Evolutionary conservation across 108 stramenopile species (phyloP), one percentile per base, ranked within the genome.

Genomic region (Cyclotella baltica): DNA sequence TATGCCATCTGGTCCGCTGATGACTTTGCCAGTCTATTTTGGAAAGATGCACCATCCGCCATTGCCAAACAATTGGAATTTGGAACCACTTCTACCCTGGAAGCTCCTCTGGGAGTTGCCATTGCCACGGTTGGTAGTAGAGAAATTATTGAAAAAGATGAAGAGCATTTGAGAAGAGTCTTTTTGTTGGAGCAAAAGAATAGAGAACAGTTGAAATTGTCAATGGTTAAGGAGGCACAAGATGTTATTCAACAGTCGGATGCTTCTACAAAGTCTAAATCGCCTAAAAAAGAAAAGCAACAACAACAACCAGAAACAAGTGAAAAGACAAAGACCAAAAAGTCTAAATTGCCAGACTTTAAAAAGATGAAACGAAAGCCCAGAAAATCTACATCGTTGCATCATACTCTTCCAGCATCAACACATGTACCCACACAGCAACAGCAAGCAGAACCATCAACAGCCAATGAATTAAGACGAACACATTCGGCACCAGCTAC

Each of bases 1-100:
- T 68, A 67, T 62, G 62, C 51, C 18, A 75, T 81, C 47, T 81
- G 73, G 73, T 47, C 38, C 13, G 61, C 43, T 33, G 81, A 75
- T 13, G 81, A 75, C 35, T 81, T 81, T 69, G 73, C 67, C 1
- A 74, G 25, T 52, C 51, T 81, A 19, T 81, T 81, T 69, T 81
- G 80, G 80, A 63, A 69, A 36, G 80, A 80, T 43, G 52, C 33
- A 5, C 34, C 30, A 8, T 6, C 0, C 30, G 34, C 18, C 0
- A 9, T 31, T 47, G 27, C 16, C 29, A 27, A n/a, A 27, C 22
- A 13, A 27, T 31, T 69, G 29, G n/a, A 47, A 22, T 5, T 57
- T 6, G 40, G 25, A 22, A 33, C 19, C 58, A 38, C 31, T 15
- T 23, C 37, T 63, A 34, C 40, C 33, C 18, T 13, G 43, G n/a